Evolutionary conservation across 2,329 filamentous ascomycete species (phyloP).

Genomic region (Aureobasidium zeae): DNA sequence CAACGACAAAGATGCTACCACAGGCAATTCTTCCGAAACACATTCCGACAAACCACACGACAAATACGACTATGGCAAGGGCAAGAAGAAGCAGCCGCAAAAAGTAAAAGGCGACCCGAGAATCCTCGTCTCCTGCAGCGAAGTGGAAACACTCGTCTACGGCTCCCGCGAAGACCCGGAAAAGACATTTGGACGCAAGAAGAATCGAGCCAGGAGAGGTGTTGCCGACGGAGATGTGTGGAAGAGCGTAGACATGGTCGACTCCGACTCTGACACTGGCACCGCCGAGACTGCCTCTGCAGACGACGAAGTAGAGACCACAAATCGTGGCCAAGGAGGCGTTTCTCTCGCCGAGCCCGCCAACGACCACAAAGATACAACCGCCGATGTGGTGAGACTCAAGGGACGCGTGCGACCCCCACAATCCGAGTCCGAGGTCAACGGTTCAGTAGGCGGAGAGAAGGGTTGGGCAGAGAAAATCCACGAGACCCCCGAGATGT

Average conservation of each 20-base stretch:
- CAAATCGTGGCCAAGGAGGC: background rate
- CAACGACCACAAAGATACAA: constrained; percentile 15
- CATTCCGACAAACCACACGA: constrained; percentile 3
- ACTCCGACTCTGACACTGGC: constrained; percentile 1
- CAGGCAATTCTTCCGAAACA: too few relatives aligned
- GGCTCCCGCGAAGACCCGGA: constrained; percentile 37
- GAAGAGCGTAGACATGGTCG: constrained; percentile 37
- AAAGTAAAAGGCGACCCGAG: constrained; percentile 40
- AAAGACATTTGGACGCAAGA: constrained; percentile 37
- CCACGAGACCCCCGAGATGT: constrained; percentile 44
- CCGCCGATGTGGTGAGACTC: constrained; percentile 18
- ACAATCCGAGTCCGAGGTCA: constrained; percentile 42
- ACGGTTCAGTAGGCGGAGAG: constrained; percentile 48
- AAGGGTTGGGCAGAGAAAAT: constrained; percentile 46
- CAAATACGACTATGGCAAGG: constrained; percentile 3
- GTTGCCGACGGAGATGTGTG: constrained; percentile 33
- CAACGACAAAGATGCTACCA: background rate
- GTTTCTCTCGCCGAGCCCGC: constrained; percentile 1
- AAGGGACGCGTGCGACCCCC: constrained; percentile 27
- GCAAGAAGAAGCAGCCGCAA: constrained; percentile 6
- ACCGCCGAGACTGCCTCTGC: constrained; percentile 11
- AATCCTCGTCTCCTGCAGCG: constrained; percentile 41
- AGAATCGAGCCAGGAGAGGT: constrained; percentile 37
- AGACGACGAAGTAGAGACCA: constrained; percentile 18
- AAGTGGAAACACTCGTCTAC: constrained; percentile 45